Base-by-base conservation (phyloP, 805 yeast genomes). In the Teunomyces funiuensis region DNA sequence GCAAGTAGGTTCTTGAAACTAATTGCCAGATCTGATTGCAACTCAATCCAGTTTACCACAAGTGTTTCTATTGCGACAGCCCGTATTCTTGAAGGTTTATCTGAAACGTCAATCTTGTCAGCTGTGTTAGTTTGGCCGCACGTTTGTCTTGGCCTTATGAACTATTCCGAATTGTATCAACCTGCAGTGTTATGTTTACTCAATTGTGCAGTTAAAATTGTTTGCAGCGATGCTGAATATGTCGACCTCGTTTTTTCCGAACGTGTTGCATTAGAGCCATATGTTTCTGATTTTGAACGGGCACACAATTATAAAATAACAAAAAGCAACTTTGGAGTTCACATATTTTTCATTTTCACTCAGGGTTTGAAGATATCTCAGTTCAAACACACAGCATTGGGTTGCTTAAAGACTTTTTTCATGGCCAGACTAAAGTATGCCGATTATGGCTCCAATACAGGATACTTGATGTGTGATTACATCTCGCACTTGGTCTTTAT, bases 311-410 rank as follows among this genome's bases (percentile, higher is more conserved):
- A 77, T 6, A 50, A 50, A 7, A 58, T 82, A 42, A 63, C 66
- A 0, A 57, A 55, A 23, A 63, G 63, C 2, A 81, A 77, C 52
- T 73, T 83, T 48, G 80, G 82, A 42, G 68, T 71, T 20, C 66
- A 78, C 14, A 55, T 83, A 26, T 57, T 79, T 22, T 65, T 68
- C 33, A 53, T 75, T 15, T 60, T 78, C 14, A 65, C 77, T 3
- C 80, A 76, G 52, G 91, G 90, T 0, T 58, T 83, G 29, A 73
- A 76, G 27, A 60, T 79, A 6, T 79, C 88, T 6, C 80, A 76
- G 42, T 68, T 82, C 15, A 76, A 74, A 43, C 73, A 70, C 7
- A 62, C 71, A 2, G 74, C 86, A 0, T 53, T 77, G 25, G 63
- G 61, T 1, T 66, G 77, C 17, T 52, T 83, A 50, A 66, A 65